Conservation (phyloP, 352 stramenopile species). For the Stramenopiles sp. region DNA sequence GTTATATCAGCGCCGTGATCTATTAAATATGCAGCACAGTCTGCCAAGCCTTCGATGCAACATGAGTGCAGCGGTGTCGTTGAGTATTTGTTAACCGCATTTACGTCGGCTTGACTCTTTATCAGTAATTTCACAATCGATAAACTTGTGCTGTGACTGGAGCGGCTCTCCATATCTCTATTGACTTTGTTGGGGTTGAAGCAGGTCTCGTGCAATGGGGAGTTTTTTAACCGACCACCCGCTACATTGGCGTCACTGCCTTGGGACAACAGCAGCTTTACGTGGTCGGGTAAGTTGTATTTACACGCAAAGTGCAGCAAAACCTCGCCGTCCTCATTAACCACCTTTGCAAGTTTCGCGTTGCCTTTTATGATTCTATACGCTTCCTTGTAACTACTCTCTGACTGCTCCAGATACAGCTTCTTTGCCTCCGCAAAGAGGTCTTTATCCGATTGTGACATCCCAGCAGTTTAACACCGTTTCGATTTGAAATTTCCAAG, state of each 20-base stretch:
- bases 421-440: too few species aligned
- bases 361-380: background rate
- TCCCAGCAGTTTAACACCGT: too few species aligned
- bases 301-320: background rate
- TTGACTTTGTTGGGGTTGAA: background rate
- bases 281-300: background rate
- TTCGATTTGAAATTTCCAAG: too few species aligned
- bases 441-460: too few species aligned
- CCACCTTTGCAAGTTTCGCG: background rate
- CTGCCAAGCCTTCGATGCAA: background rate
- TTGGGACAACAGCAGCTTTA: background rate
- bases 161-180: background rate
- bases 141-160: background rate
- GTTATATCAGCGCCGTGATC: background rate
- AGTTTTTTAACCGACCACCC: background rate
- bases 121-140: background rate
- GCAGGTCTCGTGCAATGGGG: background rate
- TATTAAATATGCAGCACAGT: background rate
- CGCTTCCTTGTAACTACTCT: background rate
- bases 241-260: background rate
- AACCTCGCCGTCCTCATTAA: background rate
- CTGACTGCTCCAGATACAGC: background rate
- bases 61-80: background rate
- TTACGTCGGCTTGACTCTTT: background rate
- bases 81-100: background rate